Conservation (phyloP, 345 rosid species). For the Iberis pinnata region DNA sequence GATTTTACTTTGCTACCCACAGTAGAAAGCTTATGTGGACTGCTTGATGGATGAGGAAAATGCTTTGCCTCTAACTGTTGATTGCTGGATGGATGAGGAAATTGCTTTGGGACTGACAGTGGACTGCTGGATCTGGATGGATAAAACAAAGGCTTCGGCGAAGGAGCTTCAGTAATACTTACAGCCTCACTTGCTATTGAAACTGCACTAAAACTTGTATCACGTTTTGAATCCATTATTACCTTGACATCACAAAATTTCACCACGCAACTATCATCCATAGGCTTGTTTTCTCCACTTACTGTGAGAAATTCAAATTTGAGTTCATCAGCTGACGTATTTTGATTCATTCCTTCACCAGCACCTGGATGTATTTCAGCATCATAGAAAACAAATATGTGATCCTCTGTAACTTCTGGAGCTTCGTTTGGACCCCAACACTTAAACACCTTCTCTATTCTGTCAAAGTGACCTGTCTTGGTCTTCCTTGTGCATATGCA, state of each 20-base stretch:
- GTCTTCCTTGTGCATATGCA: neutral
- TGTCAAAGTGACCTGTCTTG: neutral
- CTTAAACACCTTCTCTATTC: neutral
- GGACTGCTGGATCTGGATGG: no score
- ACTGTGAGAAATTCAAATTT: conserved; percentile 2
- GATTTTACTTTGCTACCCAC: no score
- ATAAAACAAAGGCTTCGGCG: no score
- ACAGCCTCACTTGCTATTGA: conserved; percentile 3
- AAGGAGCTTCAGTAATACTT: neutral
- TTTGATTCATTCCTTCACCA: neutral
- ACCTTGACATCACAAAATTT: neutral
- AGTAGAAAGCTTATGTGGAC: no score
- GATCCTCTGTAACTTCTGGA: conserved; percentile 2
- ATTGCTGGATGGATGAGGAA: no score
- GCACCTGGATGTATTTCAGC: neutral
- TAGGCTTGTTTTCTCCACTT: neutral
- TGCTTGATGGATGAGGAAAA: no score
- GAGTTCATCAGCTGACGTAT: neutral
- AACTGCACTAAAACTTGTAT: neutral
- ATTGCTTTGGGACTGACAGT: no score
- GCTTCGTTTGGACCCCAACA: conserved; percentile 9
- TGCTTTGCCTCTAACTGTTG: no score
- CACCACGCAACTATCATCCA: conserved; percentile 1
- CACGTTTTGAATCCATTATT: neutral
- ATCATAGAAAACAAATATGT: neutral